Conservation (phyloP, 2,329 filamentous ascomycete species). For the Neobulgaria alba region DNA sequence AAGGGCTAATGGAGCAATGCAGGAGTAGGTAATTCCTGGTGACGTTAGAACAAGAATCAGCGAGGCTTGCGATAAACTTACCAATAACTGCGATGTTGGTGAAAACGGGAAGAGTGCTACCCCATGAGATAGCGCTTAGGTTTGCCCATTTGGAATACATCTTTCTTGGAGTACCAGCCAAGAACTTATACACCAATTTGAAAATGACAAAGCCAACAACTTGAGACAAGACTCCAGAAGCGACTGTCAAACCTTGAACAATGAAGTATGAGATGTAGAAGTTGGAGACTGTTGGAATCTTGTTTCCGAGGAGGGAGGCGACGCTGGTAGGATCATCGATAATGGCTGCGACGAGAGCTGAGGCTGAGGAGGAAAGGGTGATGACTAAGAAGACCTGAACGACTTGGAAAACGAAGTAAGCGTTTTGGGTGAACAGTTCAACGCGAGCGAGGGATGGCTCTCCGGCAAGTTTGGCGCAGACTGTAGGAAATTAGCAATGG, state of each 20-base stretch:
- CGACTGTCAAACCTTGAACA: constrained; percentile 77
- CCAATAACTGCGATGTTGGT: constrained; percentile 74
- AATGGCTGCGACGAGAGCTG: constrained; percentile 57
- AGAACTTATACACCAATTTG: constrained; percentile 62
- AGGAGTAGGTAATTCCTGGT: constrained; percentile 72
- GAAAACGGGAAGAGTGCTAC: constrained; percentile 71
- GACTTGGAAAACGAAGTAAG: constrained; percentile 85
- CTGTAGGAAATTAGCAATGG: constrained; percentile 30
- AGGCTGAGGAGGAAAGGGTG: constrained; percentile 73
- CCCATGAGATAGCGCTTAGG: constrained; percentile 71
- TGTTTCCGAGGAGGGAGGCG: constrained; percentile 58
- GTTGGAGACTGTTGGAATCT: constrained; percentile 78
- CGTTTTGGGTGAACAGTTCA: constrained; percentile 84
- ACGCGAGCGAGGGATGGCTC: constrained; percentile 71
- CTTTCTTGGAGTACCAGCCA: constrained; percentile 70
- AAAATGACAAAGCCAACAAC: constrained; percentile 65
- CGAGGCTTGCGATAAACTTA: constrained; percentile 34
- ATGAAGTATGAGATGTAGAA: constrained; percentile 96
- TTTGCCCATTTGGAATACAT: constrained; percentile 71
- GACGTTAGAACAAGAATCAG: constrained; percentile 7
- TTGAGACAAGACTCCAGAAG: constrained; percentile 66
- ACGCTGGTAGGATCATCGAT: constrained; percentile 51
- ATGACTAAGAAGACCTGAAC: constrained; percentile 87
- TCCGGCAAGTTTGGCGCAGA: constrained; percentile 71
- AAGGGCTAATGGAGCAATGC: constrained; percentile 77